Percentiles rank a stretch among this genome's conserved stretches.
These are phyloP conservation scores for Suhomyces vadensis DNA, from an alignment of 805 yeast species.

Conservation along the genomic window DNA sequence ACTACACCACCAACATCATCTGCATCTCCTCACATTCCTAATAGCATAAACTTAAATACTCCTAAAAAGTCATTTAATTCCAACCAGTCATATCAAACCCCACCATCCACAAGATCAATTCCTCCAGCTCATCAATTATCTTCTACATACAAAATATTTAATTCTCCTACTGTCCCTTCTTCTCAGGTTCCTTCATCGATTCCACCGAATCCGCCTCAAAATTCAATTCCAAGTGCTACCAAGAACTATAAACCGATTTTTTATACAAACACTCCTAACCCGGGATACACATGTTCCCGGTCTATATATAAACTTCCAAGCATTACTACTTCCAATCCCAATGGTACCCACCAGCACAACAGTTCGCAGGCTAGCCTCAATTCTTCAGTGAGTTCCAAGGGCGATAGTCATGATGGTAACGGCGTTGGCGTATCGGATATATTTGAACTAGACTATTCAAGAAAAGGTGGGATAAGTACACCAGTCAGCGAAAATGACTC, in stretches of 20 bases:
- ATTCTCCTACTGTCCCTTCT: constrained; percentile 4
- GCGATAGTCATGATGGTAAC: constrained; percentile 10
- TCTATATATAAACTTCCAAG: constrained; percentile 9
- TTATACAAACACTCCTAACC: constrained; percentile 8
- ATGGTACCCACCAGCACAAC: constrained; percentile 20
- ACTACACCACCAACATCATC: constrained; percentile 2
- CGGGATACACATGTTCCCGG: constrained; percentile 3
- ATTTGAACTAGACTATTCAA: constrained; percentile 26
- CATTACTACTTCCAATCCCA: constrained; percentile 10
- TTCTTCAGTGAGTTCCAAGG: constrained; percentile 19
- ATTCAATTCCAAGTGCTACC: background rate
- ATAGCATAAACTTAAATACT: constrained; percentile 7
- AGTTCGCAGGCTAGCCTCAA: constrained; percentile 30
- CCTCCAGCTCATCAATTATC: constrained; percentile 16
- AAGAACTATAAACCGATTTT: constrained; percentile 12
- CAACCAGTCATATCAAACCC: constrained; percentile 9
- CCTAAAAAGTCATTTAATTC: constrained; percentile 8
- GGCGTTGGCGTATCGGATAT: constrained; percentile 15
- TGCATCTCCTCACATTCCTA: constrained; percentile 1
- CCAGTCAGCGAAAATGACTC: constrained; percentile 36
- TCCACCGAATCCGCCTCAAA: constrained; percentile 4
- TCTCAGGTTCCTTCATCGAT: constrained; percentile 6
- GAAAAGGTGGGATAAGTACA: constrained; percentile 26
- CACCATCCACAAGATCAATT: constrained; percentile 10
- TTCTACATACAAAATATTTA: constrained; percentile 7